Conservation (phyloP, 2,329 filamentous ascomycete genomes). For the Mollisia scopiformis region DNA sequence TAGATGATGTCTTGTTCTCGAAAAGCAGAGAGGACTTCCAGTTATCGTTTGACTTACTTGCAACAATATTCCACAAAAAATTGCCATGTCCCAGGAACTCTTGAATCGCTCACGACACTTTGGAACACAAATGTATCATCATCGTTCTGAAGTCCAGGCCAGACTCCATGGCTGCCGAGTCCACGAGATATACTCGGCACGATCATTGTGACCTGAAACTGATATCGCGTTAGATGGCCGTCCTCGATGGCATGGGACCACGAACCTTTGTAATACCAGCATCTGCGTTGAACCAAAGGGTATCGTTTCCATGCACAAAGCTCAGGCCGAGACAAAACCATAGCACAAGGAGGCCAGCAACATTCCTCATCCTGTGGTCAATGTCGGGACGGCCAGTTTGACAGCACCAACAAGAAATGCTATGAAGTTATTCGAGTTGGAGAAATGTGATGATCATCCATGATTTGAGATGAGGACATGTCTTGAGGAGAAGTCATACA, state of each 20-base stretch:
- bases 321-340: slow-evolving; percentile 1
- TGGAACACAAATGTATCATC: slow-evolving; percentile 21
- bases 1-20: not conserved
- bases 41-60: slow-evolving; percentile 15
- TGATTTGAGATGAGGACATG: not conserved
- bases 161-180: slow-evolving; percentile 17
- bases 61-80: slow-evolving; percentile 30
- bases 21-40: not conserved
- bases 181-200: slow-evolving; percentile 24
- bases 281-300: slow-evolving; percentile 20
- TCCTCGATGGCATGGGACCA: too few relatives aligned
- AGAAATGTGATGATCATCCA: not conserved
- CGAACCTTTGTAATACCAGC: slow-evolving; percentile 22
- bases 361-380: slow-evolving; percentile 1
- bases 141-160: slow-evolving; percentile 25
- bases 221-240: not conserved
- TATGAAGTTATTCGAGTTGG: not conserved
- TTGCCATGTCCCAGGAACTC: slow-evolving; percentile 22
- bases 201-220: slow-evolving; percentile 25
- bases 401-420: not conserved
- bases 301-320: slow-evolving; percentile 7
- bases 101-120: slow-evolving; percentile 25
- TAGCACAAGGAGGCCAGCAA: not conserved
- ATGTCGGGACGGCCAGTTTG: not conserved
- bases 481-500: not conserved